phyloP scores from a whole-genome alignment of 495 filamentous ascomycete species.

The Acidomyces sp. region DNA sequence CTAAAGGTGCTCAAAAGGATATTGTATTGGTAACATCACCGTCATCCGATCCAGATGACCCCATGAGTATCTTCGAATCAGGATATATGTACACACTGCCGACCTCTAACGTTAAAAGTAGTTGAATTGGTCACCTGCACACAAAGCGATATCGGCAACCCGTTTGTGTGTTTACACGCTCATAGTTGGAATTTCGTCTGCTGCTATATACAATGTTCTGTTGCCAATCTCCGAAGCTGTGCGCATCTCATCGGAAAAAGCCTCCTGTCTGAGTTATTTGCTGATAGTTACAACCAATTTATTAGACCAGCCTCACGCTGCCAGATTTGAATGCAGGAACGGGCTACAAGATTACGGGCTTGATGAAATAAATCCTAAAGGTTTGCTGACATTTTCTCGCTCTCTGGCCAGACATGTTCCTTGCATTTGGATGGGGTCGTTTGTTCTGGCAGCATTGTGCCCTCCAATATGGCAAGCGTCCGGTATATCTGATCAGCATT shows the following conservation, averaged over 20 bases:
- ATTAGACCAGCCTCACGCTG: slow-evolving; percentile 42
- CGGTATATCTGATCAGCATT: slow-evolving; percentile 46
- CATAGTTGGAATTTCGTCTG: slow-evolving; percentile 45
- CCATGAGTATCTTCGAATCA: slow-evolving; percentile 3
- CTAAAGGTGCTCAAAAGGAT: slow-evolving; percentile 17
- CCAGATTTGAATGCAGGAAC: slow-evolving; percentile 46
- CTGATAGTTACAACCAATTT: too few species aligned
- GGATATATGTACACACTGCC: slow-evolving; percentile 4
- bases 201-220: slow-evolving; percentile 50
- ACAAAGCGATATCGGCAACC: slow-evolving; percentile 19
- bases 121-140: slow-evolving; percentile 24
- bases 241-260: too few species aligned
- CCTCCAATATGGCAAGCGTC: slow-evolving; percentile 53
- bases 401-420: too few species aligned
- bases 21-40: slow-evolving; percentile 24
- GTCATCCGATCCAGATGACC: slow-evolving; percentile 20
- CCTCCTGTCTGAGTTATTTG: too few species aligned
- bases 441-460: slow-evolving; percentile 59
- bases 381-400: too few species aligned
- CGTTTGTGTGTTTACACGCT: slow-evolving; percentile 39
- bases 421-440: slow-evolving; percentile 37
- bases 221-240: slow-evolving; percentile 42
- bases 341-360: too few species aligned
- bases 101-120: slow-evolving; percentile 3
- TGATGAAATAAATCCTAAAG: too few species aligned